Evolutionary conservation across 2,329 filamentous ascomycete species (phyloP), one percentile per base, ranked within the genome.

Genomic region (Pseudogymnoascus sp.): DNA sequence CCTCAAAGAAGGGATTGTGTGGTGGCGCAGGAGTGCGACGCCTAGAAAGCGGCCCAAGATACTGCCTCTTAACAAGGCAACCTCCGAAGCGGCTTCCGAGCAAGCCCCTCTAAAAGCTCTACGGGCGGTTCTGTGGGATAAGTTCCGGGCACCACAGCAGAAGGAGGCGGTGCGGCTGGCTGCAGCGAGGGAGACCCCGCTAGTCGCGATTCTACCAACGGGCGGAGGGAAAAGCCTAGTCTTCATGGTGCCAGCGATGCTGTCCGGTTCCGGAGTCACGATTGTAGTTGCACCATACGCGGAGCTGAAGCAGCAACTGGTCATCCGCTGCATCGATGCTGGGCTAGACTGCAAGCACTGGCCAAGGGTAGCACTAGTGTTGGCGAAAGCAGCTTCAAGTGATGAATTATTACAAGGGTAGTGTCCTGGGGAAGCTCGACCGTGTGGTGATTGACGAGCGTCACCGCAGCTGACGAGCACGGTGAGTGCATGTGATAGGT

Each of bases 191-290:
- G 37, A 38, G 37, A 38, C 37, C n/a, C 37, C 37, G 1, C 20
- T 61, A 4, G 53, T 59, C 18, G 60, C 38, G 8, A 36, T 62
- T 15, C 35, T 62, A 18, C 35, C 58, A 30, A 61, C 60, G 1
- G 58, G 36, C 14, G 38, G 60, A 2, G 60, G 58, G n/a, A 62
- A 62, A 28, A 61, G 58, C 30, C 38, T 62, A 5, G 18, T 61
- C 11, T 62, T 61, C 57, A 62, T 61, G 18, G 30, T 61, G 57
- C 58, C 36, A 20, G 59, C 57, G 2, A 61, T 35, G 18, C 35
- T 62, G 14, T 11, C 33, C 7, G 37, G 39, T 11, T 30, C 37
- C 3, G 14, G 22, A 12, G 37, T 50, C 11, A 62, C 61, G 14
- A 22, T 62, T 38, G 20, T 62, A 14, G 58, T 62, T 12, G 58